A percentile compares a stretch with the other conserved stretches of the same genome.
These are phyloP conservation scores for Jaminaea rosea DNA, from an alignment of 1,284 basidiomycete species.

Conservation along the genomic window DNA sequence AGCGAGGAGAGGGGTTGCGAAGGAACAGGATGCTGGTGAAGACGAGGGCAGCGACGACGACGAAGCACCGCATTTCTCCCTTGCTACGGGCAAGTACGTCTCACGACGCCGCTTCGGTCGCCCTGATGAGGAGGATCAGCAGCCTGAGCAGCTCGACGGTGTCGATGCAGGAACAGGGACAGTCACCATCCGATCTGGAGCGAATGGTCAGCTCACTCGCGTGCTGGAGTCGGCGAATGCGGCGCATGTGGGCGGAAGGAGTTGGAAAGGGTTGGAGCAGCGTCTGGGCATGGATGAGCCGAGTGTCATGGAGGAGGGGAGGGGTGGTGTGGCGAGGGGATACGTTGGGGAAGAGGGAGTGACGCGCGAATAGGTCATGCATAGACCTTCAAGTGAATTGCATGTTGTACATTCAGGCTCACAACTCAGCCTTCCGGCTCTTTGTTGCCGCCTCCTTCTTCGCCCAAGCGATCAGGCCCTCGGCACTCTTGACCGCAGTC, in stretches of 20 bases:
- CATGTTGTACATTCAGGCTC: no score
- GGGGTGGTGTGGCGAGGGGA: slow-evolving; percentile 78
- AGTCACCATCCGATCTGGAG: slow-evolving; percentile 59
- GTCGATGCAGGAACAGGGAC: slow-evolving; percentile 48
- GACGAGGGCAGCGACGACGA: slow-evolving; percentile 48
- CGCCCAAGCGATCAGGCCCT: no score
- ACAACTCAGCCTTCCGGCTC: no score
- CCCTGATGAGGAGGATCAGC: neutral
- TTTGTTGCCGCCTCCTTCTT: no score
- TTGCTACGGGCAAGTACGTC: slow-evolving; percentile 76
- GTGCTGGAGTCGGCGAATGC: slow-evolving; percentile 46
- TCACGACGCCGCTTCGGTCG: slow-evolving; percentile 60
- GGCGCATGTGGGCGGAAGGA: slow-evolving; percentile 61
- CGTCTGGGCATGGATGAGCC: slow-evolving; percentile 71
- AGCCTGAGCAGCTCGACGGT: slow-evolving; percentile 21
- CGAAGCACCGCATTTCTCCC: slow-evolving; percentile 59
- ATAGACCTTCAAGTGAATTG: no score
- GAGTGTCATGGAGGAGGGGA: slow-evolving; percentile 72
- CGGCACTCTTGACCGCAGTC: no score
- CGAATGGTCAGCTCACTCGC: slow-evolving; percentile 49
- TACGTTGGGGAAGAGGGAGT: slow-evolving; percentile 54
- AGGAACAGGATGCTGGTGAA: slow-evolving; percentile 11
- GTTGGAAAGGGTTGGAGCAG: slow-evolving; percentile 74
- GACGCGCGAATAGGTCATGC: slow-evolving; percentile 1
- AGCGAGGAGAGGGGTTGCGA: no score